Base-by-base conservation (phyloP, 768 basidiomycete species). In the Plicaturopsis crispa region DNA sequence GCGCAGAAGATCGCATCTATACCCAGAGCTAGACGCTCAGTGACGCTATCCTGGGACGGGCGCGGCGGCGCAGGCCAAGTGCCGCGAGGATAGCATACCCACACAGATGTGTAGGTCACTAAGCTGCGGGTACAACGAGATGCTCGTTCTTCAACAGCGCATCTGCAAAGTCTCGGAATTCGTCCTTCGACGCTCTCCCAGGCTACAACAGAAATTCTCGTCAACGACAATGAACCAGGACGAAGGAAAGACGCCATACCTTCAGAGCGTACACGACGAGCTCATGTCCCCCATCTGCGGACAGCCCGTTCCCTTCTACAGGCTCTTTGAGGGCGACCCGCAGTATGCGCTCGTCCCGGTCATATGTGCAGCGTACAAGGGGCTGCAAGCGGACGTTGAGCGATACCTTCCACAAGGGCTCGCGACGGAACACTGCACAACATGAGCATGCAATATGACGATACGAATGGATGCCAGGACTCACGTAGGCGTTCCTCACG, bases 331-430 rank as follows among this genome's bases (percentile, higher is more conserved):
- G 50, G 19, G 75, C 62, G 5, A 82, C 52, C 16, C 78, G 73
- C 24, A 82, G 54, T 6, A 72, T 64, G 35, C 65, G 66, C 41
- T 81, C 79, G 24, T 69, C 66, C 14, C 62, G 57, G 41, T 80
- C 74, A 51, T 68, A 80, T 16, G 72, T 65, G 44, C 76, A 80
- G 31, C 77, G 70, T 31, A 82, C 65, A 6, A 72, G 56, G 6
- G 75, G 62, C 31, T 62, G 62, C 36, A 84, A 51, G 17, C 71
- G 70, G 31, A 79, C 61, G 49, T 80, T 82, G 76, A 82, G 76
- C 1, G 80, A 73, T 1, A 82, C 75, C 48, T 83, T 75, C 66
- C 76, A 75, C 20, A 84, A 55, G 0, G 79, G 81, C 45, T 83
- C 81, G 4, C 81, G 75, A 5, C 80, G 73, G 59, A 84, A 82